phyloP scores from a whole-genome alignment of 2,329 filamentous ascomycete genomes.

The Lasiodiplodia citricola region DNA sequence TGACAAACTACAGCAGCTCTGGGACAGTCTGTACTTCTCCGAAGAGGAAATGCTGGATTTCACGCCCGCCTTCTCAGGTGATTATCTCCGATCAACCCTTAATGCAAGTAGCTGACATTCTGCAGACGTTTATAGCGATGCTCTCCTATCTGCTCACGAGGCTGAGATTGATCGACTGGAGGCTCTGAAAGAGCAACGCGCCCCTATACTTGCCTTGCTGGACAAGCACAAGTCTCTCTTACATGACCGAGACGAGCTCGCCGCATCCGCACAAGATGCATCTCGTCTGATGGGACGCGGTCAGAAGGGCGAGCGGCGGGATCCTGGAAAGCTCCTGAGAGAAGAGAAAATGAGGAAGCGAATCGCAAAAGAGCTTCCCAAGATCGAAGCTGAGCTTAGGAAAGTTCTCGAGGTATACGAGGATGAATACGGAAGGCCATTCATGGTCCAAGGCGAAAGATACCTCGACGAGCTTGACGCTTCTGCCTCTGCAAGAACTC shows the following conservation, averaged over 20 bases:
- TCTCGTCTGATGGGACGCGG: slow-evolving; percentile 90
- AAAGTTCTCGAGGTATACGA: slow-evolving; percentile 87
- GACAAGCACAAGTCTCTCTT: slow-evolving; percentile 84
- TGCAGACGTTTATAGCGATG: slow-evolving; percentile 89
- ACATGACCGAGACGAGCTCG: slow-evolving; percentile 83
- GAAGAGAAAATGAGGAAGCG: slow-evolving; percentile 99
- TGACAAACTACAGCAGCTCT: slow-evolving; percentile 88
- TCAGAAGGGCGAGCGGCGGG: slow-evolving; percentile 90
- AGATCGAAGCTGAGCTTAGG: slow-evolving; percentile 81
- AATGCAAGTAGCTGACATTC: slow-evolving; percentile 24
- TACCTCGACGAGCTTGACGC: slow-evolving; percentile 86
- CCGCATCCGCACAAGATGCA: slow-evolving; percentile 91
- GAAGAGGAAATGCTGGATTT: slow-evolving; percentile 99
- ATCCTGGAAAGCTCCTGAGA: slow-evolving; percentile 88
- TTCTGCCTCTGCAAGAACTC: slow-evolving; percentile 62
- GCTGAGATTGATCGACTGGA: slow-evolving; percentile 85
- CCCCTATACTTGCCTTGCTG: slow-evolving; percentile 79
- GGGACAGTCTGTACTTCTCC: slow-evolving; percentile 92
- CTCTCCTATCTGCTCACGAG: slow-evolving; percentile 92
- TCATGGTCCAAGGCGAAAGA: slow-evolving; percentile 88
- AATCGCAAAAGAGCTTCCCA: slow-evolving; percentile 94
- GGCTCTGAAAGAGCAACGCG: slow-evolving; percentile 81
- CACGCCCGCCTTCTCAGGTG: slow-evolving; percentile 83
- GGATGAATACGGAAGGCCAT: slow-evolving; percentile 90
- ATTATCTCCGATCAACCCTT: slow-evolving; percentile 10